Percentiles rank a stretch among this genome's conserved stretches.
Evolutionary conservation across 2,329 filamentous ascomycete species (phyloP).

Genomic region (Epicoccum sorghinum): DNA sequence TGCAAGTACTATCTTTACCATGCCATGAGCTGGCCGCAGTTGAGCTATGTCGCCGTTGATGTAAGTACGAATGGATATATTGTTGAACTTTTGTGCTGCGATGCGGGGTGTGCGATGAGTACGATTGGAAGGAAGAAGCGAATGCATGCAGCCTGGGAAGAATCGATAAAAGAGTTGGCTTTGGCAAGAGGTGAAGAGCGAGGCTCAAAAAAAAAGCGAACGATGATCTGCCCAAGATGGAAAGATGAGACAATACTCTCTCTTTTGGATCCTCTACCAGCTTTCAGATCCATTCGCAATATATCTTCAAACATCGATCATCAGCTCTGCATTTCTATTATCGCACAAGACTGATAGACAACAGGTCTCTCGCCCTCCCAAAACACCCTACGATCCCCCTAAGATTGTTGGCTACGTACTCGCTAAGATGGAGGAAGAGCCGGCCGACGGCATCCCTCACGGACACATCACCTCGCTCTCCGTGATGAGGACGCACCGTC

Average conservation of each 20-base stretch:
- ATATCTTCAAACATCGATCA: no score
- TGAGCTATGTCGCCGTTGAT: conserved; percentile 95
- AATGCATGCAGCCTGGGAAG: no score
- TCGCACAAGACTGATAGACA: no score
- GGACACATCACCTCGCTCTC: conserved; percentile 95
- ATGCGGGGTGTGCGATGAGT: background rate
- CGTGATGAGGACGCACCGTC: conserved; percentile 93
- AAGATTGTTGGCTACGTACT: conserved; percentile 99
- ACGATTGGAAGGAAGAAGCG: background rate
- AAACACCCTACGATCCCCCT: conserved; percentile 84
- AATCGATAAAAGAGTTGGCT: no score
- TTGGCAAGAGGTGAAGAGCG: no score
- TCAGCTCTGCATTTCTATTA: no score
- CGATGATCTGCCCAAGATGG: no score
- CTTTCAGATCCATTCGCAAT: no score
- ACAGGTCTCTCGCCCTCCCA: conserved; percentile 74
- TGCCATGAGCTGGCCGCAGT: conserved; percentile 95
- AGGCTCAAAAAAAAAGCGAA: no score
- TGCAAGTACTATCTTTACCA: conserved; percentile 99
- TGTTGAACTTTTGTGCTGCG: background rate
- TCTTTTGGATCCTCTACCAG: no score
- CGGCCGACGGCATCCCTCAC: conserved; percentile 85
- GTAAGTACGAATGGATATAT: conserved; percentile 42
- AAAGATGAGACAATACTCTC: no score
- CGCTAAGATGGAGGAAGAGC: conserved; percentile 99